These are phyloP conservation scores for Monascus purpureus DNA, from an alignment of 495 filamentous ascomycete species.

Conservation along the genomic window DNA sequence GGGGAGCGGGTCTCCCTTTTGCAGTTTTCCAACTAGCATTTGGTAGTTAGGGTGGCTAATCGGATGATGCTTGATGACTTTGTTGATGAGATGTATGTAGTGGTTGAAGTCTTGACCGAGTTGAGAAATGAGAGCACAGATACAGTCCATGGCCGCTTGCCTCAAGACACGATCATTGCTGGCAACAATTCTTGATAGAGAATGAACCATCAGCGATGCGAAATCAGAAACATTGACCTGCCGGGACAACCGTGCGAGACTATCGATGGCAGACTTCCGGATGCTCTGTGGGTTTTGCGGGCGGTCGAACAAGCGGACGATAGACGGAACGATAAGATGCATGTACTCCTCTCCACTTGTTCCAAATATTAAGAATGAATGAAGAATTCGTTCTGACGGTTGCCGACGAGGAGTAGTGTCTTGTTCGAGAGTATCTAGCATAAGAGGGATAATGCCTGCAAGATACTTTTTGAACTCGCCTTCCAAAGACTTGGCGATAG, in stretches of 20 bases:
- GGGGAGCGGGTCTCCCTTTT: slow-evolving; percentile 84
- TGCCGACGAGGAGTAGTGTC: slow-evolving; percentile 57
- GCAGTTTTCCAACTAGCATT: slow-evolving; percentile 75
- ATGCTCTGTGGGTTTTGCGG: slow-evolving; percentile 60
- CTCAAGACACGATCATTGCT: slow-evolving; percentile 57
- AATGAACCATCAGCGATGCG: slow-evolving; percentile 87
- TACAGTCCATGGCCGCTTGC: slow-evolving; percentile 81
- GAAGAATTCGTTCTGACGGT: slow-evolving; percentile 79
- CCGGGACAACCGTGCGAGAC: slow-evolving; percentile 81
- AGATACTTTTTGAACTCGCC: slow-evolving; percentile 96
- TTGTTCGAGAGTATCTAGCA: slow-evolving; percentile 86
- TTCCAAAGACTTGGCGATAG: slow-evolving; percentile 82
- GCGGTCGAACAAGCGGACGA: slow-evolving; percentile 83
- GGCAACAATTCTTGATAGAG: slow-evolving; percentile 63
- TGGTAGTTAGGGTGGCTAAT: slow-evolving; percentile 82
- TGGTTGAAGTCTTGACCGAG: slow-evolving; percentile 89
- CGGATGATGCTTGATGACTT: slow-evolving; percentile 48
- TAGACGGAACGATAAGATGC: slow-evolving; percentile 95
- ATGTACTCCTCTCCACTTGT: slow-evolving; percentile 94
- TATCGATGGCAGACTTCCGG: slow-evolving; percentile 84
- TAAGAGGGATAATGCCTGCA: slow-evolving; percentile 71
- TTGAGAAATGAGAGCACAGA: slow-evolving; percentile 91
- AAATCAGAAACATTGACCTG: slow-evolving; percentile 98
- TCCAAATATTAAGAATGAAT: slow-evolving; percentile 93
- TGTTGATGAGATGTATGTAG: slow-evolving; percentile 83